Evolutionary conservation across 1,284 basidiomycete species (phyloP), one percentile per base, ranked within the genome.

Genomic region (Microbotryum saponariae): DNA sequence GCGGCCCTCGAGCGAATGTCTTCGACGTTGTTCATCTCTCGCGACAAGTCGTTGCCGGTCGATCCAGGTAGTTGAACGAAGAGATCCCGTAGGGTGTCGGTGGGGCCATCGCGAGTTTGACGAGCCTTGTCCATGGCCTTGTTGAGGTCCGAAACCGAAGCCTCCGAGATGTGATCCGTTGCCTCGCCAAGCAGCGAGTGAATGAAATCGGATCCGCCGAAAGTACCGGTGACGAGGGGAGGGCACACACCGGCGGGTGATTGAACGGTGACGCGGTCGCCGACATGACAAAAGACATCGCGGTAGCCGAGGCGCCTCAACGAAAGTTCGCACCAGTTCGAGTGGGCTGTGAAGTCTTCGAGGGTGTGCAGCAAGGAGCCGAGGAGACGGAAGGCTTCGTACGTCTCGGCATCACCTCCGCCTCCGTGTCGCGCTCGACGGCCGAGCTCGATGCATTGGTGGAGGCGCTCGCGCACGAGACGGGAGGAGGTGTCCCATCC

Each of bases 231-330:
- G 14, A 94, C 87, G 53, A 94, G 79, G 0, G 90, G 91, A 3
- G 87, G 83, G 27, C 91, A 88, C 74, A 79, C 81, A 4, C 91
- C 90, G 63, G 85, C 83, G 0, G 85, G 88, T 27, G 88, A 85
- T 61, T 85, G 84, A 29, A 96, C 79, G 51, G 84, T 81, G 50
- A 87, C 85, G 61, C 86, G 82, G 66, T 89, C 85, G 14, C 92
- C 92, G 44, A 96, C 88, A 72, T 97, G 91, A n/a, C 84, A 76
- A 77, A 96, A 97, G 3, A 96, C 86, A 52, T 91, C 77, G 2
- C 77, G 23, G 61, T 66, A 65, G 14, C 66, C 68, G 54, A 70
- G 62, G 7, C 68, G 66, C 21, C 61, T 55, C 29, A 70, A 59
- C 6, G 51, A 81, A 20, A 77, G 64, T 61, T 77, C 76, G 63